These are phyloP conservation scores for Candida schatavii DNA, from an alignment of 805 yeast genomes.

Conservation along the genomic window DNA sequence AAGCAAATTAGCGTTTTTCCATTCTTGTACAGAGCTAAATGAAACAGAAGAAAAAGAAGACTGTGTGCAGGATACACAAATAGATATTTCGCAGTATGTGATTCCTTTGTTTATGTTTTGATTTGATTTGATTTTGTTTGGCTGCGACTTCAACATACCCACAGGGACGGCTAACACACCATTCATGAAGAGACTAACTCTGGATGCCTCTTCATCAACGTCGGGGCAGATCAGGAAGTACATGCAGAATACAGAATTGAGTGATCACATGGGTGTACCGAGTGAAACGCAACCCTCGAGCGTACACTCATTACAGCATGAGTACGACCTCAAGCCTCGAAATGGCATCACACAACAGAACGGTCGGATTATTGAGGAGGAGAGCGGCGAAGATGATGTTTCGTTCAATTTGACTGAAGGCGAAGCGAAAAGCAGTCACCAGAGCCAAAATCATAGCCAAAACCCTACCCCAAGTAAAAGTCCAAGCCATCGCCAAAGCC, in stretches of 20 bases:
- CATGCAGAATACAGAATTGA: slow-evolving; percentile 27
- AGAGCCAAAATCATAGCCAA: background rate
- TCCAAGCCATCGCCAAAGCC: background rate
- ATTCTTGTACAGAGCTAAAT: no score
- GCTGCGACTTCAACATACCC: no score
- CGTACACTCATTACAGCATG: background rate
- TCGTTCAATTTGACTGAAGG: background rate
- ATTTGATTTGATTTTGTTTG: background rate
- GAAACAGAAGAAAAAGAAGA: no score
- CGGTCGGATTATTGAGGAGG: background rate
- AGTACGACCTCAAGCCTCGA: background rate
- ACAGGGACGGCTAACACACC: background rate
- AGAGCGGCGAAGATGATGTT: background rate
- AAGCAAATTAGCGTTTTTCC: no score
- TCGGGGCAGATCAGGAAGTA: slow-evolving; percentile 24
- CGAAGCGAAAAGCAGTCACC: background rate
- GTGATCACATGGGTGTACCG: slow-evolving; percentile 14
- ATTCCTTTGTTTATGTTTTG: background rate
- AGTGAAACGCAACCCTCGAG: background rate
- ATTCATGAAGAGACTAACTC: slow-evolving; percentile 8
- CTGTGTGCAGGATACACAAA: no score
- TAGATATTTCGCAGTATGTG: background rate
- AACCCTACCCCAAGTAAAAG: background rate
- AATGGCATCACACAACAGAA: slow-evolving; percentile 6
- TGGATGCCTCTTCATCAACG: slow-evolving; percentile 23